Evolutionary conservation across 805 yeast genomes (phyloP).

Genomic region (Suhomyces sp.): DNA sequence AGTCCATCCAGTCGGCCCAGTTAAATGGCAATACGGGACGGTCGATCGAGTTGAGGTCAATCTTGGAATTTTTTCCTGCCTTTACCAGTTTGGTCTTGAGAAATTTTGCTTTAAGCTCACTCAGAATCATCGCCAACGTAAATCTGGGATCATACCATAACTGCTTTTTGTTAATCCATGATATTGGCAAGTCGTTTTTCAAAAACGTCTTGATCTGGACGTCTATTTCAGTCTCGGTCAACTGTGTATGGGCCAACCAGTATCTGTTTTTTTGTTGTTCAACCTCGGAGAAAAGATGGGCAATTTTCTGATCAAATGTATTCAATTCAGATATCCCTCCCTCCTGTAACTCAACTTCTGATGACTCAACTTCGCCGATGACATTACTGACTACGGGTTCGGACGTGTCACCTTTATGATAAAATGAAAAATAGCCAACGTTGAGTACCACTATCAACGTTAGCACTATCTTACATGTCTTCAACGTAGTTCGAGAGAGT

Average conservation of each 20-base stretch:
- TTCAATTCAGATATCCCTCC: not conserved
- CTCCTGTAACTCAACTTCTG: not conserved
- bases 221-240: constrained; percentile 13
- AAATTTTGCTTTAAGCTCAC: constrained; percentile 4
- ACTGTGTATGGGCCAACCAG: constrained; percentile 24
- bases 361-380: not conserved
- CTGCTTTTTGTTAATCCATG: constrained; percentile 20
- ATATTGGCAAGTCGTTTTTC: constrained; percentile 8
- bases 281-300: constrained; percentile 13
- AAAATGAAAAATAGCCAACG: not conserved
- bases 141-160: constrained; percentile 21
- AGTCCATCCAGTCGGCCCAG: constrained; percentile 27
- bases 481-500: not conserved
- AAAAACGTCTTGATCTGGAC: constrained; percentile 16
- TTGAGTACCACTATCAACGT: constrained; percentile 2
- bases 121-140: constrained; percentile 16
- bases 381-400: not conserved
- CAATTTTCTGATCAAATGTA: not conserved
- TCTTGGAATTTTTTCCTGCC: constrained; percentile 5
- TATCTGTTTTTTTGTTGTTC: constrained; percentile 16
- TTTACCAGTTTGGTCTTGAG: not conserved
- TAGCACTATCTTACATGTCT: not conserved
- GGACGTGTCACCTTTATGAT: not conserved
- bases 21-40: constrained; percentile 18
- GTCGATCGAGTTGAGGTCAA: not conserved